A percentile compares a stretch with the other conserved stretches of the same genome.
Evolutionary conservation across 495 filamentous ascomycete species (phyloP).

Genomic region (Filosporella fistucella): DNA sequence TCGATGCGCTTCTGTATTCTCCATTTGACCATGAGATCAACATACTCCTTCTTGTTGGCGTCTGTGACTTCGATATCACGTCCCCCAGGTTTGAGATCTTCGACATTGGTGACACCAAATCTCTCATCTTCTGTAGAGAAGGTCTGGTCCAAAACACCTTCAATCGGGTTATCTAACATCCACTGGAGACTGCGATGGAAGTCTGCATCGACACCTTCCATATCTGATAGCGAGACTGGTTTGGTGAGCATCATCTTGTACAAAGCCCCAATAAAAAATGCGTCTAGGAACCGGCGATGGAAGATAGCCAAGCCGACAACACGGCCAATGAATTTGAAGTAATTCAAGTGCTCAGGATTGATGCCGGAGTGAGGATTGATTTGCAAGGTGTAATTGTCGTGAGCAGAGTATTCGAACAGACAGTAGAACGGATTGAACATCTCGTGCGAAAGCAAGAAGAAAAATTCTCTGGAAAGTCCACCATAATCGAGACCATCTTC

Average conservation of each 20-base stretch:
- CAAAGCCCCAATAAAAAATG: constrained; percentile 98
- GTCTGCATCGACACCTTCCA: constrained; percentile 98
- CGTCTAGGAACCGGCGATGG: constrained; percentile 95
- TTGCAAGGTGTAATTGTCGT: constrained; percentile 99
- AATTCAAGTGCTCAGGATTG: constrained; percentile 98
- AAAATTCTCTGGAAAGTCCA: constrained; percentile 98
- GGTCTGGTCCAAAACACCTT: constrained; percentile 82
- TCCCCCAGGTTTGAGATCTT: constrained; percentile 89
- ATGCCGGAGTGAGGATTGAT: constrained; percentile 99
- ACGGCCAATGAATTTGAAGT: constrained; percentile 99
- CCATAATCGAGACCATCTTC: constrained; percentile 98
- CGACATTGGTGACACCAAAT: constrained; percentile 87
- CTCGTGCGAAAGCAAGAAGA: constrained; percentile 99
- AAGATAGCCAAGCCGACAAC: constrained; percentile 98
- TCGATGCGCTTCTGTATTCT: constrained; percentile 97
- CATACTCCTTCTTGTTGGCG: constrained; percentile 92
- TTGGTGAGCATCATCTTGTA: constrained; percentile 99
- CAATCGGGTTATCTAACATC: constrained; percentile 97
- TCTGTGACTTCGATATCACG: constrained; percentile 93
- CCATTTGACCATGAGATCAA: constrained; percentile 98
- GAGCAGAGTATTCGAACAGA: constrained; percentile 98
- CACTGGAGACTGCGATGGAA: constrained; percentile 93
- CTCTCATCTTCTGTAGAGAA: constrained; percentile 97
- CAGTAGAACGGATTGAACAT: constrained; percentile 99
- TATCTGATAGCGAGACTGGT: constrained; percentile 85